Evolutionary conservation across 768 basidiomycete genomes (phyloP), one percentile per base, ranked within the genome.

Genomic region (Collybiopsis confluens): DNA sequence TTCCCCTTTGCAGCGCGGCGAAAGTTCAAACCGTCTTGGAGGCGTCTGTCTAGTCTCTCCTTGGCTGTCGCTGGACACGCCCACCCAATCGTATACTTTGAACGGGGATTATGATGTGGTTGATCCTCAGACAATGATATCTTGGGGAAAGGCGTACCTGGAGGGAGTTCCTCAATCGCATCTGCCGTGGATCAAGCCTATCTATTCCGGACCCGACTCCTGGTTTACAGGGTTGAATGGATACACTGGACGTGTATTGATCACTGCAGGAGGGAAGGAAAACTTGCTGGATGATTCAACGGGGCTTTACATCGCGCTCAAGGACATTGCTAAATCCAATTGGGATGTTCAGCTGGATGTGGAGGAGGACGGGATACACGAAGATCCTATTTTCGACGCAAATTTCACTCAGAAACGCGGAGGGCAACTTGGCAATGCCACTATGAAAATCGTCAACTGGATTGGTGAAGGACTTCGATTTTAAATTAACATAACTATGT

Each of bases 231-330:
- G 69, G 2, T 54, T 67, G 0, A 65, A 68, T 4, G 58, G 43
- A 11, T 56, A 71, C 10, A 68, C 71, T 1, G 61, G 63, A 10
- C 65, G 69, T 20, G 58, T 74, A 4, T 58, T 73, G n/a, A 62
- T 76, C 28, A 74, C 70, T 2, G 68, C 63, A 5, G 73, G 74
- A 2, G 62, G 64, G 16, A 58, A 56, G 2, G 73, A 74, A 58
- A 66, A 65, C 33, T 55, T 72, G 45, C 61, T 65, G 54, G 70
- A 71, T 43, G 66, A 66, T 36, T 66, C 70, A 43, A 59, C 68
- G 15, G 47, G 26, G 10, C 28, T 53, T 4, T 16, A 40, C 13
- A 55, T 68, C 21, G 63, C 55, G 27, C 57, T 63, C 45, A 40
- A 40, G n/a, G 16, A 16, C 6, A 49, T 70, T 3, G 53, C 54